A percentile compares a stretch with the other conserved stretches of the same genome.
phyloP scores from a whole-genome alignment of 352 stramenopile species.

The Phytophthora meadii region DNA sequence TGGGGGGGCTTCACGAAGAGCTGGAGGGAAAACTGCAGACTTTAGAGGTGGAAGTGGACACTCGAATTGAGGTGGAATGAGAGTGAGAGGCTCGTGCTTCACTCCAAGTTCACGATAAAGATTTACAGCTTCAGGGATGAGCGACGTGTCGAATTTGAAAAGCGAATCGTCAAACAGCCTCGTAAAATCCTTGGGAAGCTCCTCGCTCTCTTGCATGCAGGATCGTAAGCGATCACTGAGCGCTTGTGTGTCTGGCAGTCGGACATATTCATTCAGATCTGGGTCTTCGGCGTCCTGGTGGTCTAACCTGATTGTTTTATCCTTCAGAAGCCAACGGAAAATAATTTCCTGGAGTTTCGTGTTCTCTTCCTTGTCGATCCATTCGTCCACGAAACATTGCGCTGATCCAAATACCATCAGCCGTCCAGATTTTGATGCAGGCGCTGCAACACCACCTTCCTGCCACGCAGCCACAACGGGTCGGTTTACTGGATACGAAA shows the following conservation, averaged over 20 bases:
- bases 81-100: constrained; percentile 94
- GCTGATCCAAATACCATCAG: constrained; percentile 92
- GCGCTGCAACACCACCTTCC: constrained; percentile 70
- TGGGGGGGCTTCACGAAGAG: constrained; percentile 88
- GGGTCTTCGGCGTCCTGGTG: constrained; percentile 79
- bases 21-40: constrained; percentile 94
- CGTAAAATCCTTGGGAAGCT: constrained; percentile 95
- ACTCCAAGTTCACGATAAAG: constrained; percentile 93
- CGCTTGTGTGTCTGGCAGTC: constrained; percentile 94
- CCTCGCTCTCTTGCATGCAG: constrained; percentile 95
- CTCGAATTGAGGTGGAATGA: constrained; percentile 96
- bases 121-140: constrained; percentile 94
- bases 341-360: constrained; percentile 92
- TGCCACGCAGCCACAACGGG: constrained; percentile 92
- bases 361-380: constrained; percentile 97
- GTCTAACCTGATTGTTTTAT: constrained; percentile 75
- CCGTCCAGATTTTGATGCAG: constrained; percentile 57
- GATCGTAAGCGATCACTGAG: constrained; percentile 92
- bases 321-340: constrained; percentile 93
- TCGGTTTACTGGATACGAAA: constrained; percentile 96
- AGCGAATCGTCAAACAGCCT: constrained; percentile 93
- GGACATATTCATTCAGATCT: constrained; percentile 90
- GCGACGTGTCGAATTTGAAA: constrained; percentile 95
- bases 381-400: constrained; percentile 96
- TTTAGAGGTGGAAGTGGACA: constrained; percentile 92